A percentile compares a stretch with the other conserved stretches of the same genome.
Evolutionary conservation across 768 basidiomycete genomes (phyloP).

Genomic region (Pisolithus marmoratus): DNA sequence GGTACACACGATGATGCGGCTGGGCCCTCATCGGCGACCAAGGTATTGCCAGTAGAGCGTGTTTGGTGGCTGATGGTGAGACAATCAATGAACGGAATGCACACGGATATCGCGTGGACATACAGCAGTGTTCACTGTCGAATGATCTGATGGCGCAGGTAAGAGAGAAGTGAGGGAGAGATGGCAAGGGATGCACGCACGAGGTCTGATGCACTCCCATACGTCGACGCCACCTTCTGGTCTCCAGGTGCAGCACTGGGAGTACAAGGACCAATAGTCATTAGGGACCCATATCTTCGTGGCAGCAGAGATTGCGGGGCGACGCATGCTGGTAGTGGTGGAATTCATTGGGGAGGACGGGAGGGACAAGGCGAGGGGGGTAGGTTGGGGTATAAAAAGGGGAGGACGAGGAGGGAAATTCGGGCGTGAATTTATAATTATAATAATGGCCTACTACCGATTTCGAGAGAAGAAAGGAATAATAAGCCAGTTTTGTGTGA

Average conservation of each 20-base stretch:
- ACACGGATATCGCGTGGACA: conserved; percentile 7
- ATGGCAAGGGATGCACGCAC: conserved; percentile 36
- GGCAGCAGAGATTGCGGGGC: conserved; percentile 49
- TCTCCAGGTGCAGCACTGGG: conserved; percentile 73
- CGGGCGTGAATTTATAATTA: conserved; percentile 9
- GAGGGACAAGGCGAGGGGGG: background rate
- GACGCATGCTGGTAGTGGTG: conserved; percentile 21
- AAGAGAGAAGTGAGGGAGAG: background rate
- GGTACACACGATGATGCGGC: conserved; percentile 1
- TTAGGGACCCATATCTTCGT: conserved; percentile 69
- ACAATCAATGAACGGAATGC: background rate
- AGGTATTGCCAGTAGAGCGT: conserved; percentile 41
- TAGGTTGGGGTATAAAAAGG: conserved; percentile 3
- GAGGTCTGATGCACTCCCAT: conserved; percentile 69
- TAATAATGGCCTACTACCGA: conserved; percentile 19
- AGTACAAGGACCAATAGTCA: conserved; percentile 56
- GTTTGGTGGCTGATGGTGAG: conserved; percentile 36
- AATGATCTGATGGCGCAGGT: conserved; percentile 42
- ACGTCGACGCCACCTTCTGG: conserved; percentile 62
- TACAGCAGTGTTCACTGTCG: conserved; percentile 44
- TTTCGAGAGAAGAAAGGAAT: conserved; percentile 23
- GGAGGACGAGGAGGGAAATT: conserved; percentile 11
- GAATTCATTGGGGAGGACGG: background rate
- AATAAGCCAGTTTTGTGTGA: conserved; percentile 16
- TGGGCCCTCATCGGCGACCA: conserved; percentile 32